Evolutionary conservation across 495 filamentous ascomycete genomes (phyloP), one percentile per base, ranked within the genome.

Genomic region (Penicillium nucicola): DNA sequence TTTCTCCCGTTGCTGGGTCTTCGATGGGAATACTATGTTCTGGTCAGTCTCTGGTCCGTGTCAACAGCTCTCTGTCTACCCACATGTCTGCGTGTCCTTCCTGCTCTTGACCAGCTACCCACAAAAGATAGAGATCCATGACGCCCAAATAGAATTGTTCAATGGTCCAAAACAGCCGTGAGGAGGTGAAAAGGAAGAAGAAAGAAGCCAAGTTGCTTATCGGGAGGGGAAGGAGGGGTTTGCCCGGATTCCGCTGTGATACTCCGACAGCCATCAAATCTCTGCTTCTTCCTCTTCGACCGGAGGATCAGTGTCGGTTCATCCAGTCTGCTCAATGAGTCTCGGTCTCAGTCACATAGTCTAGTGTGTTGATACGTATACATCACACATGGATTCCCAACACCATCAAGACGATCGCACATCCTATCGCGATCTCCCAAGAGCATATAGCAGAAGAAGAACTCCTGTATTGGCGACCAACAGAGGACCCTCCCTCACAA

Each of bases 1-100:
- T 35, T n/a, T 61, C 50, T 4, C 58, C 43, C 0, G 58, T 64
- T 13, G 61, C 49, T 23, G 61, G 61, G 34, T 64, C 47, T 32
- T 60, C 57, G 12, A 64, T 48, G 4, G 51, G 42, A 17, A 64
- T 60, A n/a, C 60, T 63, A 37, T 13, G 5, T 13, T 17, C 8
- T 11, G 10, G 15, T 48, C 28, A 48, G 18, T 38, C 13, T 41
- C 3, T 12, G 6, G 10, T 8, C 1, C 7, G 5, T 32, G 15
- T 37, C n/a, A 8, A 22, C 1, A 17, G 7, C 10, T 12, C 10
- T 12, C 36, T 25, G 3, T 8, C 6, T 12, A 45, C 43, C 12
- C 37, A 48, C 46, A 15, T 12, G 18, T 48, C 46, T 32, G 25
- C 46, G 10, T 41, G 31, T 28, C 46, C 46, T 31, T 48, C 46